Evolutionary conservation across 352 stramenopile genomes (phyloP), one percentile per base, ranked within the genome.

Genomic region (Phytophthora quininea): DNA sequence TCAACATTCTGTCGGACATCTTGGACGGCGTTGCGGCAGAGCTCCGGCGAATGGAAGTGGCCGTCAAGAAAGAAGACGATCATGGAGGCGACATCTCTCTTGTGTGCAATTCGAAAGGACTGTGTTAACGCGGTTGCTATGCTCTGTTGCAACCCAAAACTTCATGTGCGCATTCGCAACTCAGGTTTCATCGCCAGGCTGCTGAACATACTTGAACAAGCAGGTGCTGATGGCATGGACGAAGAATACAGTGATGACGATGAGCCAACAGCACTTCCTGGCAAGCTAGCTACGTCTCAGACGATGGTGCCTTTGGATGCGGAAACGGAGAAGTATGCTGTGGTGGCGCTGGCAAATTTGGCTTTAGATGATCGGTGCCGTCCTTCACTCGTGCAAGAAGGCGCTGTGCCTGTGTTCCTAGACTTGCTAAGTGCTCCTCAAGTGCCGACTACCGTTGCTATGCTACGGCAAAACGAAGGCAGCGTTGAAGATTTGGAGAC

Each of bases 81-180:
- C 24, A 24, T 3, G 67, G 78, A 55, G 62, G 54, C 12, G 35
- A 77, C 14, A 58, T 24, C 2, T 64, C 40, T 84, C 33, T 62
- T 83, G 27, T 62, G 54, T 32, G 58, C 60, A 15, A 76, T 90
- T 29, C 79, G 77, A 31, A 89, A 80, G 61, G 89, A 93, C 63
- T 90, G 82, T 31, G 64, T 78, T n/a, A 89, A 84, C 24, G 69
- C 74, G 2, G 54, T 95, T 8, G 79, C 84, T 1, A 81, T 91
- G 46, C 71, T 95, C 31, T 93, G 84, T 71, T 93, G 85, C 57
- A 95, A 93, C 62, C 27, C 82, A 4, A 91, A 86, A 61, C 68
- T 92, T 11, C 79, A 90, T 60, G 56, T 73, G 19, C 82, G 84
- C 3, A 69, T 93, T n/a, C 69, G 79, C 8, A 80, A 71, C 24